Evolutionary conservation across 345 rosid species (phyloP).

Genomic region (Aquilaria yunnanensis): DNA sequence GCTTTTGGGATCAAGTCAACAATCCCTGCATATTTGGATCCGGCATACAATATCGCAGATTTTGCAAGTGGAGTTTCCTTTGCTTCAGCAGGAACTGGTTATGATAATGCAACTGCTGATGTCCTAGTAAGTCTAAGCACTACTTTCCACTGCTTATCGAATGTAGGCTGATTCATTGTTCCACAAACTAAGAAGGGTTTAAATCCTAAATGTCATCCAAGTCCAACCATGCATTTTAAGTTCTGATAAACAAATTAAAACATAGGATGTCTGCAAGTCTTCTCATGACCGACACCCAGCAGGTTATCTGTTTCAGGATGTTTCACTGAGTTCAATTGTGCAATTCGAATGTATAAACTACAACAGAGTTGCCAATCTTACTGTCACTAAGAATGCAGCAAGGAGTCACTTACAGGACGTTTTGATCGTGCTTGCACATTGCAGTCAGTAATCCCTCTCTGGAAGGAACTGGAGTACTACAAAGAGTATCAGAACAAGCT

Average conservation of each 20-base stretch:
- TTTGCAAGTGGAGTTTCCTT: constrained; percentile 82
- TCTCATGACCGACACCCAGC: background rate
- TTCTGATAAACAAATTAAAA: too few relatives aligned
- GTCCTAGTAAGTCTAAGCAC: constrained; percentile 52
- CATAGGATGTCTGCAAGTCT: too few relatives aligned
- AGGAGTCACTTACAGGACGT: background rate
- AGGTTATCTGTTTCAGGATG: background rate
- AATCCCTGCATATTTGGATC: constrained; percentile 81
- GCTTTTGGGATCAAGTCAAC: constrained; percentile 62
- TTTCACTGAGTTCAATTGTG: background rate
- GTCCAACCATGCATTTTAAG: too few relatives aligned
- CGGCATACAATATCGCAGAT: constrained; percentile 44
- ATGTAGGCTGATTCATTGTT: too few relatives aligned
- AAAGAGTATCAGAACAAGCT: constrained; percentile 56
- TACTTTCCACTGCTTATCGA: too few relatives aligned
- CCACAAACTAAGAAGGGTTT: too few relatives aligned
- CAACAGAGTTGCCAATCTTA: too few relatives aligned
- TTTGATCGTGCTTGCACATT: constrained; percentile 7
- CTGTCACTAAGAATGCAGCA: too few relatives aligned
- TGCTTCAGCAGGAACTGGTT: constrained; percentile 92
- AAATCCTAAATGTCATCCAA: too few relatives aligned
- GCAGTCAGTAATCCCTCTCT: constrained; percentile 80
- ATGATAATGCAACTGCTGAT: constrained; percentile 66
- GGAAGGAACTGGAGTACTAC: constrained; percentile 77
- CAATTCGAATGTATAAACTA: background rate